Conservation (phyloP, 2,329 filamentous ascomycete species). For the Hymenoscyphus scutula region DNA sequence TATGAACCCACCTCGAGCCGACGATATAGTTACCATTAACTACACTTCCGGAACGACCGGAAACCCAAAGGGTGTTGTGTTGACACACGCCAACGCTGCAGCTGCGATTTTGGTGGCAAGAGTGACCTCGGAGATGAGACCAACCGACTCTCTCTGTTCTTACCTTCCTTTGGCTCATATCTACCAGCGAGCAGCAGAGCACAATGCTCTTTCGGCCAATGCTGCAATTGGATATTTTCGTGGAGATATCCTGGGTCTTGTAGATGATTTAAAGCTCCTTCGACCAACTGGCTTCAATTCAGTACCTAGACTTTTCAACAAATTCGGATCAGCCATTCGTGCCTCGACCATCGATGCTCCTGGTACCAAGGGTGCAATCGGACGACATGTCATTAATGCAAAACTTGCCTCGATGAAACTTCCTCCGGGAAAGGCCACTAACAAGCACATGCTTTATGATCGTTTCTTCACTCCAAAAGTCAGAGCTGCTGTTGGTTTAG, state of each 20-base stretch:
- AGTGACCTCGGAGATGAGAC: conserved; percentile 47
- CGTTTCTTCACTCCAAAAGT: conserved; percentile 92
- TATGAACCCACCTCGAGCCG: conserved; percentile 67
- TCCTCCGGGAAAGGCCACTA: conserved; percentile 69
- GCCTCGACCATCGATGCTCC: conserved; percentile 73
- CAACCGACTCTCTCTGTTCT: conserved; percentile 67
- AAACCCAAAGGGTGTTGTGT: conserved; percentile 75
- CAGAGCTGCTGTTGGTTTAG: conserved; percentile 74
- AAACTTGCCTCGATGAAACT: conserved; percentile 79
- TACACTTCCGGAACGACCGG: conserved; percentile 87
- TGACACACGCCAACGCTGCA: conserved; percentile 80
- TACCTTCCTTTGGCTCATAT: conserved; percentile 96
- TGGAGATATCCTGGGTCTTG: conserved; percentile 79
- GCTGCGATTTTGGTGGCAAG: conserved; percentile 65
- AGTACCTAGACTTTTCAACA: conserved; percentile 88
- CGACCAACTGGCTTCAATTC: conserved; percentile 81
- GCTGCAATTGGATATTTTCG: conserved; percentile 87
- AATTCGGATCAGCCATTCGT: conserved; percentile 81
- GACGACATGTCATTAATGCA: conserved; percentile 72
- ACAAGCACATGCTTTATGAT: conserved; percentile 76
- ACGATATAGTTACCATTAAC: conserved; percentile 85
- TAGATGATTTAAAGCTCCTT: conserved; percentile 88
- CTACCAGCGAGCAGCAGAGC: conserved; percentile 81
- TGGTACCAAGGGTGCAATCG: conserved; percentile 78
- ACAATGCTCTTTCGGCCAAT: conserved; percentile 69